Base-by-base conservation (phyloP, 805 yeast genomes). In the Candida maltosa region DNA sequence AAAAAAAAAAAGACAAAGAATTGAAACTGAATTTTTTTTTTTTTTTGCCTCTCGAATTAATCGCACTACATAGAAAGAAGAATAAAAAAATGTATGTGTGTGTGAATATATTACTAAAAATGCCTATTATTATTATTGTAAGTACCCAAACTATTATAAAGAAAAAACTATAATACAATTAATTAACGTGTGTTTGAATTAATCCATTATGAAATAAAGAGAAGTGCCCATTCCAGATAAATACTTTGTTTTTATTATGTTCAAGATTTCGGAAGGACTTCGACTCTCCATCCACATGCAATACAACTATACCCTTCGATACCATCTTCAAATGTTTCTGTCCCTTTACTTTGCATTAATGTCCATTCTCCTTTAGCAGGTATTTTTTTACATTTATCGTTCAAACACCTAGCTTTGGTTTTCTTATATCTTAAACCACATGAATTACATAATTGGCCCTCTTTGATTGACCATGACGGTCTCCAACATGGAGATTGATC, bases 291-390 rank as follows among this genome's bases (percentile, higher is more conserved):
- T 7, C 67, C 70, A 49, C 73, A 68, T 21, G 62, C 71, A 31
- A 67, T 52, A 41, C 73, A 68, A 35, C 63, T 52, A 46, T 63
- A 59, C 14, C 68, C 69, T 32, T 54, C 60, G 19, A 39, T 41
- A 5, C 69, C 70, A 44, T 64, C 69, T n/a, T 62, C 68, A 44
- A 63, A 66, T 19, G 35, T 35, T 20, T 44, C 38, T 32, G 70
- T 69, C 12, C 87, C 89, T 54, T 83, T 78, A 38, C 76, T 72
- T 52, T 80, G 82, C 91, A 89, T 89, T 22, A 86, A 68, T 4
- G 87, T 76, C 86, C 96, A 84, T 62, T 91, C 97, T 42, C 96
- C 91, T 62, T 91, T 89, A 15, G 97, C 95, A 4, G 98, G 98
- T 41, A 91, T 88, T 51, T 91, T 78, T 45, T 83, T 76, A 64